Evolutionary conservation across 179 eudicot genomes (phyloP).

Genomic region (Actinidia arguta): DNA sequence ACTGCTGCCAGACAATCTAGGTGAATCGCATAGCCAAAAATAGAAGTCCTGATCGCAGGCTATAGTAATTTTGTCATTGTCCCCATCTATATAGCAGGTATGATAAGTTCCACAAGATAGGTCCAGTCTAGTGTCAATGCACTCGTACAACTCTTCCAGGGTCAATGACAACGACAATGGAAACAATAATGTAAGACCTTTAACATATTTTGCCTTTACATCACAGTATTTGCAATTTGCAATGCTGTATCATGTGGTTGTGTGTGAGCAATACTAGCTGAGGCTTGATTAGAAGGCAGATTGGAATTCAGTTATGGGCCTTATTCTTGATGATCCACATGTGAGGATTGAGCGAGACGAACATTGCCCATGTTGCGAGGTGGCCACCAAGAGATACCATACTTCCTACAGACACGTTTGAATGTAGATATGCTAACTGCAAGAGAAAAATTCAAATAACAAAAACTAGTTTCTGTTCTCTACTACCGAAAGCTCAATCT

Average conservation of each 20-base stretch:
- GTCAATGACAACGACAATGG: not conserved
- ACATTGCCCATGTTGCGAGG: not conserved
- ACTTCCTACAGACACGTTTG: conserved; percentile 19
- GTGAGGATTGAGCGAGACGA: not conserved
- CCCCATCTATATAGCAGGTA: conserved; percentile 22
- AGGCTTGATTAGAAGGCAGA: not conserved
- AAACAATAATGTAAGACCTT: conserved; percentile 10
- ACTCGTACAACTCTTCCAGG: conserved; percentile 13
- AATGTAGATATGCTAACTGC: not conserved
- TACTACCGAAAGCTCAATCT: not conserved
- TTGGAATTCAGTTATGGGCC: not conserved
- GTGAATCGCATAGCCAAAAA: not conserved
- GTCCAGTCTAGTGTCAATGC: conserved; percentile 16
- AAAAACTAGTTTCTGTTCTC: not conserved
- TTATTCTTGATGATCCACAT: not conserved
- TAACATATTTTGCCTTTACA: conserved; percentile 20
- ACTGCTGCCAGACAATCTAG: not conserved
- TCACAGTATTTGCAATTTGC: conserved; percentile 1
- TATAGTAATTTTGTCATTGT: not conserved
- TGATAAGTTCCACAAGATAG: not conserved
- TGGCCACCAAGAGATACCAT: conserved; percentile 17
- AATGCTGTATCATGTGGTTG: not conserved
- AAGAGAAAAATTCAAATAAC: not conserved
- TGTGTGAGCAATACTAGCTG: not conserved
- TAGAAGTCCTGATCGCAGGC: conserved; percentile 25